Evolutionary conservation across 2,329 filamentous ascomycete genomes (phyloP).

Genomic region (Fusarium sp.): DNA sequence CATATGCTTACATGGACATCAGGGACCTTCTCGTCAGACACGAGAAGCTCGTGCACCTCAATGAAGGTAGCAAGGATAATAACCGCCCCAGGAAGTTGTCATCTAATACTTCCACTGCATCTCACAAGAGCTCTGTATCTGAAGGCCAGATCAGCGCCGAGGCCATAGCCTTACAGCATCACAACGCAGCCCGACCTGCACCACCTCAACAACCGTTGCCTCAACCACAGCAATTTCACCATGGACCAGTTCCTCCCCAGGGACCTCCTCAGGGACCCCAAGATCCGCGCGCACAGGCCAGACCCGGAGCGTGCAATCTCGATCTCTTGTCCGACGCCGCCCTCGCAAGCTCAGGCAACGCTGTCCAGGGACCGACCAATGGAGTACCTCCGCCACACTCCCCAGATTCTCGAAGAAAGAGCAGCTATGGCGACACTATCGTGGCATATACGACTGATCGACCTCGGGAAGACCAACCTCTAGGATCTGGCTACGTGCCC

Average conservation of each 20-base stretch:
- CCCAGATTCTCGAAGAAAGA: constrained; percentile 56
- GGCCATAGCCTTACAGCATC: constrained; percentile 57
- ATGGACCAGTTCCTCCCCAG: constrained; percentile 49
- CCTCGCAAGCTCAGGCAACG: constrained; percentile 64
- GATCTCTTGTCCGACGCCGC: constrained; percentile 70
- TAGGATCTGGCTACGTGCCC: constrained; percentile 52
- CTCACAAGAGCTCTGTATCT: constrained; percentile 58
- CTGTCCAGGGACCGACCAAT: constrained; percentile 62
- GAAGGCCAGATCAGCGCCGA: constrained; percentile 60
- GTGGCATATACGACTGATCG: constrained; percentile 58
- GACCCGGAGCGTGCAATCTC: constrained; percentile 64
- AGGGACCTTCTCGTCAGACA: constrained; percentile 72
- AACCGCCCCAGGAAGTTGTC: constrained; percentile 63
- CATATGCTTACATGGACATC: constrained; percentile 68
- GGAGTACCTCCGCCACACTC: constrained; percentile 56
- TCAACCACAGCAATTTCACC: constrained; percentile 50
- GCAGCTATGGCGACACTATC: constrained; percentile 59
- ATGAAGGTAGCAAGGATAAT: constrained; percentile 67
- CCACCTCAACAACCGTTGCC: constrained; percentile 42
- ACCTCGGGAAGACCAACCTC: constrained; percentile 57
- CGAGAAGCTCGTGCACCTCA: constrained; percentile 73
- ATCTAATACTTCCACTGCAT: constrained; percentile 53
- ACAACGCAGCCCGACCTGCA: constrained; percentile 37
- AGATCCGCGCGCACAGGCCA: constrained; percentile 58
- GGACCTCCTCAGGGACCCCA: constrained; percentile 54